Evolutionary conservation across 2,329 filamentous ascomycete genomes (phyloP), one percentile per base, ranked within the genome.

Genomic region (Stylonectria norvegica): DNA sequence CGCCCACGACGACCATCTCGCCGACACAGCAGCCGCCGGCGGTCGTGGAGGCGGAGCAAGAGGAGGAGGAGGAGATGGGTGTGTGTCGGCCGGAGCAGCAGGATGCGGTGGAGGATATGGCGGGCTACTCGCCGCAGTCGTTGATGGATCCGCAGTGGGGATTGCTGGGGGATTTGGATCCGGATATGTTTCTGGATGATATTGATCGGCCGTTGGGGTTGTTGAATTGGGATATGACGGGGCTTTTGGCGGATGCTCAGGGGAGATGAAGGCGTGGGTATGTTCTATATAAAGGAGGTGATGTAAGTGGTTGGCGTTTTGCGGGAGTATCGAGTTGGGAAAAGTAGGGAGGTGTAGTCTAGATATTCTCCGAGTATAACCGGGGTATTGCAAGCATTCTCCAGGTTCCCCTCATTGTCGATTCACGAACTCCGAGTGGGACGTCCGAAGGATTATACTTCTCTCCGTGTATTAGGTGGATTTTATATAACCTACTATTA

Each of bases 181-280:
- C 38, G 29, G 30, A 38, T 31, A 5, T 47, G 18, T 34, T 38
- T 3, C 35, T 44, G 36, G 44, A 47, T 5, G 41, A 44, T 16
- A n/a, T n/a, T n/a, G 20, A 23, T 19, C 23, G 36, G 19, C 33
- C 39, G 17, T 22, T 38, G 30, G 35, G 36, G 16, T 20, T 47
- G 36, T 12, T 47, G 8, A 38, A 38, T 23, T 47, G 38, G 11
- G 44, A 47, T 18, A 47, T 47, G 44, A 41, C 44, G 18, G 41
- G 41, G 14, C 19, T 47, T 14, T 29, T 47, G 18, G 17, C 18
- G 15, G 34, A 37, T 29, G 14, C 14, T n/a, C 34, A 37, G 23
- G 12, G 15, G 16, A 32, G 19, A 32, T 32, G 11, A 32, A 6
- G 12, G 19, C 5, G 14, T 30, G 15, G 15, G 28, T n/a, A n/a